Conservation (phyloP, 306 rosid genomes). For the Crataegus laevigata region DNA sequence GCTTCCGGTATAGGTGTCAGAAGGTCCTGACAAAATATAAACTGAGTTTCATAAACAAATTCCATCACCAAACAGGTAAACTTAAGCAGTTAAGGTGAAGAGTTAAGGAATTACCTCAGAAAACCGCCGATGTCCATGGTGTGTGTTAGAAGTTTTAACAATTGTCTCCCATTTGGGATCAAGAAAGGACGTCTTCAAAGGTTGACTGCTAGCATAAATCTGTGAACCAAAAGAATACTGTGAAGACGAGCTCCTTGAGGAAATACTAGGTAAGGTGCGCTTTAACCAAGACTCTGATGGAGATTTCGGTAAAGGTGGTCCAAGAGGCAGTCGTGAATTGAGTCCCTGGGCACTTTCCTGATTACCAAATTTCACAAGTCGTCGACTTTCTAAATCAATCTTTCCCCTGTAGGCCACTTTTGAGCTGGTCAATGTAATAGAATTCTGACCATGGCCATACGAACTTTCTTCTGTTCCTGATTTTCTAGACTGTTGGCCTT, state of each 20-base stretch:
- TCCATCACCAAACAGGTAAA: background rate
- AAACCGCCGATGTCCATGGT: conserved; percentile 35
- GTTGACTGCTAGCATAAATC: conserved; percentile 12
- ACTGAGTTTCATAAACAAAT: conserved; percentile 5
- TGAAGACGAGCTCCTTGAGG: conserved; percentile 37
- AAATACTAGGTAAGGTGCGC: conserved; percentile 58
- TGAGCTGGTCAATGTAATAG: conserved; percentile 10
- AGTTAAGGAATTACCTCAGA: conserved; percentile 50
- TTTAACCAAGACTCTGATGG: conserved; percentile 96
- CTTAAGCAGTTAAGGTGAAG: conserved; percentile 14
- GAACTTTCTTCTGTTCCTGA: conserved; percentile 16
- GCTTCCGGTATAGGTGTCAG: conserved; percentile 61
- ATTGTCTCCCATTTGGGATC: conserved; percentile 46
- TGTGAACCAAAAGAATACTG: conserved; percentile 29
- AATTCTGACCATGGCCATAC: conserved; percentile 11
- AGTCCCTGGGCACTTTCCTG: conserved; percentile 14
- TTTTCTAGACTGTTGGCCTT: conserved; percentile 19
- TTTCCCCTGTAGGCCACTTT: conserved; percentile 18
- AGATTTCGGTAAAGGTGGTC: conserved; percentile 67
- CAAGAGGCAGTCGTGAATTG: conserved; percentile 31
- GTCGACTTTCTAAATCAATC: conserved; percentile 28
- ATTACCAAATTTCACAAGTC: conserved; percentile 9
- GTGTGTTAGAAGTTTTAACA: conserved; percentile 41
- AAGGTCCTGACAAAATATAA: conserved; percentile 42
- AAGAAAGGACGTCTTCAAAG: conserved; percentile 12